Evolutionary conservation across 2,329 filamentous ascomycete species (phyloP), one percentile per base, ranked within the genome.

Genomic region (Aspergillus ochraceoroseus): DNA sequence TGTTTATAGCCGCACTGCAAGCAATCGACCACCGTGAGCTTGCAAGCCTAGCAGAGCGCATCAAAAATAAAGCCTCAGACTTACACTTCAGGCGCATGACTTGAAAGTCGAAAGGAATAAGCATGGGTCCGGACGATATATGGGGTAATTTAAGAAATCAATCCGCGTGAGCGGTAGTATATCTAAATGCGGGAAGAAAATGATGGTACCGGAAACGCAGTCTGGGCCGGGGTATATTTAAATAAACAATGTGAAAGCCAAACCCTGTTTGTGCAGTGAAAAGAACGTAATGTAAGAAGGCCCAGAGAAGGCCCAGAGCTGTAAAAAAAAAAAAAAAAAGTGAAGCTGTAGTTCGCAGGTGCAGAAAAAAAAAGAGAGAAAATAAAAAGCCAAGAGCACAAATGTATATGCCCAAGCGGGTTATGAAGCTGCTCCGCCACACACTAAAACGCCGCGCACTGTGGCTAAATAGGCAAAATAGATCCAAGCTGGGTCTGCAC

Each of bases 361-460:
- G 17, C n/a, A n/a, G n/a, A n/a, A n/a, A n/a, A 27, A 34, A 35
- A 26, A 27, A 20, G 19, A 13, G 9, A 33, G 22, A 33, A 27
- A 38, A 30, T 22, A 33, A 28, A 37, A 42, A 19, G 25, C 44
- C 18, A 30, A 43, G 40, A 32, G 27, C 25, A 30, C 43, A 38
- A 47, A 43, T 43, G 32, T 44, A 42, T 32, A 32, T 36, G 23
- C 35, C 29, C 32, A 43, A 38, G 30, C 34, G 25, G 39, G 5
- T 35, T 29, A 57, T 60, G 58, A 59, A 64, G 47, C 45, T 49
- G 53, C 63, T 66, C 57, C 63, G 63, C 63, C 63, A 65, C 63
- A 64, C 53, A 50, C 41, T 51, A 52, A 56, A 54, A 34, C 40
- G 34, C 34, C 41, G 45, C 38, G 42, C 43, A 38, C 33, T 32